Percentiles rank a stretch among this genome's conserved stretches.
Evolutionary conservation across 345 rosid species (phyloP).

Genomic region (Adansonia digitata): DNA sequence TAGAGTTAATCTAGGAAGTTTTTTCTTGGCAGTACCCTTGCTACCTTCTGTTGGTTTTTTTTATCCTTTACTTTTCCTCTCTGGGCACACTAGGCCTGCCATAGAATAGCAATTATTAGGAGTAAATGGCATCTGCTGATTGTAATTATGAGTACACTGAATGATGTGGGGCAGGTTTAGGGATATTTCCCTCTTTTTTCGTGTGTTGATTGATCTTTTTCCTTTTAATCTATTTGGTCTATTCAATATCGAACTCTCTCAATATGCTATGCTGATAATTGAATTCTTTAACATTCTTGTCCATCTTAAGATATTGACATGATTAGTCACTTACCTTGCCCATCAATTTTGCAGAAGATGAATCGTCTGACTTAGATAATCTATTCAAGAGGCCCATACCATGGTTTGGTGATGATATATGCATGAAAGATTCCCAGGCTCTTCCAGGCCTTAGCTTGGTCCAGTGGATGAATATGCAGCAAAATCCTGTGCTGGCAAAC

Average conservation of each 20-base stretch:
- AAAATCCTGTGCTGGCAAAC: constrained; percentile 45
- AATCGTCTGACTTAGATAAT: constrained; percentile 61
- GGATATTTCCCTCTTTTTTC: constrained; percentile 10
- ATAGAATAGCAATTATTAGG: neutral
- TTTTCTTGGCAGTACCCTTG: neutral
- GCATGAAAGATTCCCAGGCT: constrained; percentile 64
- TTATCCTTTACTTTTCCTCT: constrained; percentile 8
- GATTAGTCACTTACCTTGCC: neutral
- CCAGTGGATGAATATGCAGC: constrained; percentile 96
- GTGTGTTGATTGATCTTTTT: constrained; percentile 11
- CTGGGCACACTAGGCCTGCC: neutral
- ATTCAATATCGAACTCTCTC: neutral
- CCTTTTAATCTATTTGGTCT: constrained; percentile 15
- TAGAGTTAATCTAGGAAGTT: neutral
- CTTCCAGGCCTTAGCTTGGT: constrained; percentile 72
- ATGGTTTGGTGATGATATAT: constrained; percentile 74
- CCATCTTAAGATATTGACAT: neutral
- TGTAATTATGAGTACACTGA: neutral
- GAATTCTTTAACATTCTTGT: constrained; percentile 11
- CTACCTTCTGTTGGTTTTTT: constrained; percentile 6
- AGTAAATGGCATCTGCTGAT: neutral
- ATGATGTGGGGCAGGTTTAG: constrained; percentile 1
- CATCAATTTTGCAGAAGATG: constrained; percentile 52
- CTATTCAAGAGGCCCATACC: constrained; percentile 83
- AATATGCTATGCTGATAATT: constrained; percentile 13